phyloP scores from a whole-genome alignment of 495 filamentous ascomycete genomes.

The Pyrenula aspistea region DNA sequence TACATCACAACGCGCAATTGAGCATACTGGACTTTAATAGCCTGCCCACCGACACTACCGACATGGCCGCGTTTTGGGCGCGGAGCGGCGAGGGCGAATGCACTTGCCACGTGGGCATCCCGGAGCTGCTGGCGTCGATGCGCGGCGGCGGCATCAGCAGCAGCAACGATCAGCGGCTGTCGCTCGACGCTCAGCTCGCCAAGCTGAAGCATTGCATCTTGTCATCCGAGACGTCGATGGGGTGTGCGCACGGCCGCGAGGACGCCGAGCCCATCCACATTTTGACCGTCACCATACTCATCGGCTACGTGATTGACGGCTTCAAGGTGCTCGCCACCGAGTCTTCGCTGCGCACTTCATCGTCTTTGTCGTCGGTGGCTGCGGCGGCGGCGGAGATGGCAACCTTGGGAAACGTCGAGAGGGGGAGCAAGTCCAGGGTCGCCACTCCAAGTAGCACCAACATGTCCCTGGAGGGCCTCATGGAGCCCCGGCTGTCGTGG shows the following conservation, averaged over 20 bases:
- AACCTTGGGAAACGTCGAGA: slow-evolving; percentile 1
- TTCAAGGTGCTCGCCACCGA: slow-evolving; percentile 3
- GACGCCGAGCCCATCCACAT: slow-evolving; percentile 4
- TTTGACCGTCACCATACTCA: slow-evolving; percentile 2
- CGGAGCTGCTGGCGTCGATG: slow-evolving; percentile 5
- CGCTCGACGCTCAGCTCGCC: slow-evolving; percentile 4
- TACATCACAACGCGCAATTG: too few relatives aligned
- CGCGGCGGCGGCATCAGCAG: slow-evolving; percentile 1
- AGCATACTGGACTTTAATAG: too few relatives aligned
- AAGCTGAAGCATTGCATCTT: slow-evolving; percentile 4
- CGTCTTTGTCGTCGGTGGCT: background rate
- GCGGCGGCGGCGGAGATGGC: background rate
- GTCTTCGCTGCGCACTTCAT: slow-evolving; percentile 1
- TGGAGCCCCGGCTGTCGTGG: slow-evolving; percentile 4
- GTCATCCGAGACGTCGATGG: slow-evolving; percentile 3
- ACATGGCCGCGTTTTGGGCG: background rate
- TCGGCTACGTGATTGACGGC: slow-evolving; percentile 3
- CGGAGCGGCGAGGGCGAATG: background rate
- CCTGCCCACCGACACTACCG: too few relatives aligned
- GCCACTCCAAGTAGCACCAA: slow-evolving; percentile 1
- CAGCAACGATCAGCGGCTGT: slow-evolving; percentile 2
- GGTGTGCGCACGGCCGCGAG: slow-evolving; percentile 2
- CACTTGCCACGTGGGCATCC: slow-evolving; percentile 1
- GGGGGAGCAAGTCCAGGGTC: background rate
- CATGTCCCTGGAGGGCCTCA: slow-evolving; percentile 1